Evolutionary conservation across 2,329 filamentous ascomycete species (phyloP).

Genomic region (Emydomyces testavorans): DNA sequence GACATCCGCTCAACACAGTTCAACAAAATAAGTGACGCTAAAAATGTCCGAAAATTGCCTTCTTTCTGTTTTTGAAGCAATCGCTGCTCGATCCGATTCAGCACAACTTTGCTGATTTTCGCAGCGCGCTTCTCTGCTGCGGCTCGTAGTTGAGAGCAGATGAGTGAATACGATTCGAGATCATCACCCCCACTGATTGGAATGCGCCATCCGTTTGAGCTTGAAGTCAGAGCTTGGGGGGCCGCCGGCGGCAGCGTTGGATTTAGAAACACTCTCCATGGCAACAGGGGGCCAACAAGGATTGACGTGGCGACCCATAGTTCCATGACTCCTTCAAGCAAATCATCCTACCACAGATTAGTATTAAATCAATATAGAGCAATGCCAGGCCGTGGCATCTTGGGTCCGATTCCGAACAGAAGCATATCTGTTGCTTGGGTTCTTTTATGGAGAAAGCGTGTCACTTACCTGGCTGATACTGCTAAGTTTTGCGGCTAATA

Average conservation of each 20-base stretch:
- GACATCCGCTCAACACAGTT: constrained; percentile 50
- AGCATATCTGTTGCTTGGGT: no score
- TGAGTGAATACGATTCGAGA: constrained; percentile 38
- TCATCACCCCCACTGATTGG: constrained; percentile 32
- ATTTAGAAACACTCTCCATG: constrained; percentile 42
- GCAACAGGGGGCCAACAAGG: constrained; percentile 39
- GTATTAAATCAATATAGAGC: no score
- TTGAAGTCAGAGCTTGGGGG: constrained; percentile 28
- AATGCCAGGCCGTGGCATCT: no score
- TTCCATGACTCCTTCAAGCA: constrained; percentile 43
- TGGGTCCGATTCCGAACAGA: no score
- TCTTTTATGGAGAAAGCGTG: neutral
- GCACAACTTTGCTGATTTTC: constrained; percentile 42
- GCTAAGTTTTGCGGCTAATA: constrained; percentile 29
- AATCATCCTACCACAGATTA: constrained; percentile 29
- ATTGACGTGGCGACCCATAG: constrained; percentile 47
- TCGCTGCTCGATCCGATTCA: constrained; percentile 51
- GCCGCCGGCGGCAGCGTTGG: constrained; percentile 30
- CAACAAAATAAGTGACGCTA: constrained; percentile 48
- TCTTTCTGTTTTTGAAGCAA: constrained; percentile 47
- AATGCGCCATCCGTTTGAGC: constrained; percentile 31
- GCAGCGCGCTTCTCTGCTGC: constrained; percentile 45
- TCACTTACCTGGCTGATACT: constrained; percentile 32
- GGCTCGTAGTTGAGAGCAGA: constrained; percentile 45
- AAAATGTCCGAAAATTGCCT: constrained; percentile 47